Evolutionary conservation across 495 filamentous ascomycete species (phyloP).

Genomic region (Staphylotrichum tortipilum): DNA sequence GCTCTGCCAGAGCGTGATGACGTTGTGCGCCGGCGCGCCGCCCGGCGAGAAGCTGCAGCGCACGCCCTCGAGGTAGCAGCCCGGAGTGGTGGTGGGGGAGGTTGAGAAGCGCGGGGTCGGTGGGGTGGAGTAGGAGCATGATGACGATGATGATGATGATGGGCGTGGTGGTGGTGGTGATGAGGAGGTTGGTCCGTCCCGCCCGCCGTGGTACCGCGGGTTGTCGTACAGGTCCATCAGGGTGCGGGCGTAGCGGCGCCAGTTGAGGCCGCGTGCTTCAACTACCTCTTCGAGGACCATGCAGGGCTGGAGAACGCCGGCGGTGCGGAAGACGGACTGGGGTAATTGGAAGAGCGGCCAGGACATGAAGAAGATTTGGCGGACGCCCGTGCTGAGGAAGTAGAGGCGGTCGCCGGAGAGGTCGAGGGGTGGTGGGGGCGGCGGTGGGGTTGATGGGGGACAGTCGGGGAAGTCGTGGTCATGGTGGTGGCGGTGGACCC

Average conservation of each 20-base stretch:
- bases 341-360: slow-evolving; percentile 14
- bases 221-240: slow-evolving; percentile 17
- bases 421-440: slow-evolving; percentile 3
- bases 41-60: neutral
- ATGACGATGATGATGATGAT: too few species aligned
- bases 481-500: neutral
- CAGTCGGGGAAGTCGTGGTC: too few species aligned
- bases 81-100: neutral
- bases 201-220: slow-evolving; percentile 3
- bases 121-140: too few species aligned
- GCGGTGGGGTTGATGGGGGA: neutral
- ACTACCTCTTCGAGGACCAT: slow-evolving; percentile 15
- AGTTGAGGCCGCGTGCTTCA: slow-evolving; percentile 10
- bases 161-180: too few species aligned
- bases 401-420: slow-evolving; percentile 17
- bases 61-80: neutral
- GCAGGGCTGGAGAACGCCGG: slow-evolving; percentile 12
- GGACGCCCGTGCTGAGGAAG: slow-evolving; percentile 16
- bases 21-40: neutral
- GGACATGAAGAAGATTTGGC: slow-evolving; percentile 23
- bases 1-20: slow-evolving; percentile 12
- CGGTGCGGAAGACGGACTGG: slow-evolving; percentile 8
- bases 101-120: too few species aligned
- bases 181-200: too few species aligned
- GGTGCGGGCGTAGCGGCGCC: neutral